A percentile compares a stretch with the other conserved stretches of the same genome.
These are phyloP conservation scores for Acer campestre DNA, from an alignment of 345 rosid genomes.

Conservation along the genomic window DNA sequence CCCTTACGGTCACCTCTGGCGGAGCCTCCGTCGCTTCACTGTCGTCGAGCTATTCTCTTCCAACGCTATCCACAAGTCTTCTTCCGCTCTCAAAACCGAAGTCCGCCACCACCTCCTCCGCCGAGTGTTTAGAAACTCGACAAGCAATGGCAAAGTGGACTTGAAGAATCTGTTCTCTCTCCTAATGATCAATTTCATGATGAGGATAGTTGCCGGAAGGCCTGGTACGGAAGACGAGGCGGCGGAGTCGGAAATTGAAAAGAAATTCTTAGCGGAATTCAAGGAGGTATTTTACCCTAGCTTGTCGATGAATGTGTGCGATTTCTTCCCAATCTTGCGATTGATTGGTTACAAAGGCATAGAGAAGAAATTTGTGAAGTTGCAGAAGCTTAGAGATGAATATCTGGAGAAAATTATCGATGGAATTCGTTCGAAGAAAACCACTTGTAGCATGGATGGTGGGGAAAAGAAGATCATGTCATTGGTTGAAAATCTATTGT, in stretches of 20 bases:
- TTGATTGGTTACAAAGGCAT: conserved; percentile 49
- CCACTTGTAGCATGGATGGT: background rate
- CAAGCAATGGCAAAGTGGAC: conserved; percentile 23
- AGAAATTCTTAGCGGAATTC: conserved; percentile 39
- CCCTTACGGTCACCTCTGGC: conserved; percentile 51
- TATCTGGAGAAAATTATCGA: conserved; percentile 41
- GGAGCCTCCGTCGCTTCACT: conserved; percentile 49
- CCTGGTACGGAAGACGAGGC: conserved; percentile 18
- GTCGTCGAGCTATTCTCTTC: conserved; percentile 48
- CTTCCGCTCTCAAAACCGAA: conserved; percentile 34
- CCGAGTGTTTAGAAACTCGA: conserved; percentile 18
- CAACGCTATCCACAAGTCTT: conserved; percentile 24
- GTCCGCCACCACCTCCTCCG: conserved; percentile 20
- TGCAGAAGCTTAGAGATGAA: conserved; percentile 48
- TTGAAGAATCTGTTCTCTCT: conserved; percentile 28
- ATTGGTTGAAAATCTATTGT: conserved; percentile 40
- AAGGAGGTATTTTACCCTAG: conserved; percentile 42
- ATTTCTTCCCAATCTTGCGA: conserved; percentile 49
- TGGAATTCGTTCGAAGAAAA: conserved; percentile 34
- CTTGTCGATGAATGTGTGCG: conserved; percentile 39
- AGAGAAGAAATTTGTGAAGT: conserved; percentile 39
- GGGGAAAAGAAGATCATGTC: conserved; percentile 22
- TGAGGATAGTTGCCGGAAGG: conserved; percentile 36
- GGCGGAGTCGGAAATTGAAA: conserved; percentile 34
- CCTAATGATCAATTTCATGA: conserved; percentile 27